phyloP scores from a whole-genome alignment of 148 eudicot genomes.

The Rhododendron henanense region DNA sequence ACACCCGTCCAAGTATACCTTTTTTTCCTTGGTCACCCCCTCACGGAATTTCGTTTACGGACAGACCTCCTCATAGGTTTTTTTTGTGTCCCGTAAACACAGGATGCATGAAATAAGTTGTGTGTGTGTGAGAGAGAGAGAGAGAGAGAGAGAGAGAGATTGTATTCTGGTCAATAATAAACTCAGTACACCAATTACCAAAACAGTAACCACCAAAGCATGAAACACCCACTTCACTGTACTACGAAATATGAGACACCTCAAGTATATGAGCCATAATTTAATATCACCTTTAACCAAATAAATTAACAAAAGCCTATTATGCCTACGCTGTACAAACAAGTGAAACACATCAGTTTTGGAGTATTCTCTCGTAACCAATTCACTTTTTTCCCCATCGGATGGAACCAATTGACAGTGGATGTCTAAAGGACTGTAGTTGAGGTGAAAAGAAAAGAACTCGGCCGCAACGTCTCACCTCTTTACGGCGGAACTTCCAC shows the following conservation, averaged over 20 bases:
- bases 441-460: background rate
- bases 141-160: background rate
- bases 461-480: background rate
- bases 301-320: constrained; percentile 1
- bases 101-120: background rate
- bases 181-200: background rate
- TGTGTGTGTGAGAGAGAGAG: background rate
- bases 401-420: background rate
- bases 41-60: no score
- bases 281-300: background rate
- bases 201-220: background rate
- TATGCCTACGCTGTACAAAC: constrained; percentile 23
- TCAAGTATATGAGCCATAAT: background rate
- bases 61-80: no score
- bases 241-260: background rate
- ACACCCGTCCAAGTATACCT: no score
- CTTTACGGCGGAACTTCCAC: background rate
- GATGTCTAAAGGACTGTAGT: background rate
- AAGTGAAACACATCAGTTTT: background rate
- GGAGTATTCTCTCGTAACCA: background rate
- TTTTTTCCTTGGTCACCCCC: no score
- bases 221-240: background rate
- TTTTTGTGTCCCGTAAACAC: background rate
- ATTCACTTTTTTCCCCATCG: background rate
- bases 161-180: background rate